Evolutionary conservation across 345 rosid genomes (phyloP).

Genomic region (Citrus mangshanensis): DNA sequence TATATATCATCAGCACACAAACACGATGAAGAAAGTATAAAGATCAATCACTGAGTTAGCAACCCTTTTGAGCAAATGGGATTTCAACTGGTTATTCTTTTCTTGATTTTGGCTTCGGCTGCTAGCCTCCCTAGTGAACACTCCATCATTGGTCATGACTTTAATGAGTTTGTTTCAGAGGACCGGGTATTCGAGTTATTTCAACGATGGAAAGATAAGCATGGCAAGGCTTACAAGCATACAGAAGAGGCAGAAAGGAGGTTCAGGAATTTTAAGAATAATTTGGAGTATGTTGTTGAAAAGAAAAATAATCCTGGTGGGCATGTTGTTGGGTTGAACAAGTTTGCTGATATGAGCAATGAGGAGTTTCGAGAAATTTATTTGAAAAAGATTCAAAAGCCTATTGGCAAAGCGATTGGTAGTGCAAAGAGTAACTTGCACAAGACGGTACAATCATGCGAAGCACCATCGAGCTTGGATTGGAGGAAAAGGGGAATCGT

Average conservation of each 20-base stretch:
- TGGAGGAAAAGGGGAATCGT: slow-evolving; percentile 67
- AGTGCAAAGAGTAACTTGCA: not conserved
- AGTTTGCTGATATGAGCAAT: slow-evolving; percentile 64
- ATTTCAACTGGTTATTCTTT: slow-evolving; percentile 13
- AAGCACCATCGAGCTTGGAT: slow-evolving; percentile 54
- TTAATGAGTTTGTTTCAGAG: slow-evolving; percentile 33
- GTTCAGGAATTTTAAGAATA: slow-evolving; percentile 40
- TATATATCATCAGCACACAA: slow-evolving; percentile 1
- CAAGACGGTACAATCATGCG: slow-evolving; percentile 34
- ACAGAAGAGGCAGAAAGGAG: slow-evolving; percentile 46
- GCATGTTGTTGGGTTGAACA: slow-evolving; percentile 48
- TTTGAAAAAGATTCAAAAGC: slow-evolving; percentile 49
- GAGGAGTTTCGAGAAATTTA: slow-evolving; percentile 46
- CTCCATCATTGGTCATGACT: slow-evolving; percentile 39
- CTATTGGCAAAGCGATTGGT: slow-evolving; percentile 21
- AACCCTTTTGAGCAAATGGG: slow-evolving; percentile 27
- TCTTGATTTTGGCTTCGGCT: slow-evolving; percentile 28
- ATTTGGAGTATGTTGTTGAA: slow-evolving; percentile 47
- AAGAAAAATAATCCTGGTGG: slow-evolving; percentile 24
- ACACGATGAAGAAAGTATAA: not conserved
- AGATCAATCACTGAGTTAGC: not conserved
- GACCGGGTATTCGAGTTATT: slow-evolving; percentile 45
- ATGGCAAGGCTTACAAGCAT: slow-evolving; percentile 46
- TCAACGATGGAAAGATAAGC: slow-evolving; percentile 46
- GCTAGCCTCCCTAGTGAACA: slow-evolving; percentile 35